Percentiles rank a stretch among this genome's conserved stretches.
Conservation (phyloP, 306 rosid genomes). For the Urtica urens region DNA sequence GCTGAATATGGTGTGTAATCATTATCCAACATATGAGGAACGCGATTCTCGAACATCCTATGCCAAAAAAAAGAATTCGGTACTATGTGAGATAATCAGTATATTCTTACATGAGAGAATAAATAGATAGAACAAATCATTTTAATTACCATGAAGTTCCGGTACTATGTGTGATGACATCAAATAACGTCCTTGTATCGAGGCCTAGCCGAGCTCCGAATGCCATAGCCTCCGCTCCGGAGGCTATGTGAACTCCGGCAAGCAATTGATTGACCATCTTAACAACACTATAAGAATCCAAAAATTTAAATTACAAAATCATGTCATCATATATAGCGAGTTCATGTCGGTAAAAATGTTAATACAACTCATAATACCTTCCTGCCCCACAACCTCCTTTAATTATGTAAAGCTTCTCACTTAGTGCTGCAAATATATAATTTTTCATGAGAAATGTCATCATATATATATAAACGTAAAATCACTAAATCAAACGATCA, state of each 20-base stretch:
- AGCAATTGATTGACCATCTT: conserved; percentile 97
- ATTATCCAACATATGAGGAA: conserved; percentile 84
- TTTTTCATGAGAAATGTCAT: too few relatives aligned
- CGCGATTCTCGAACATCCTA: conserved; percentile 97
- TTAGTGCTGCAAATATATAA: too few relatives aligned
- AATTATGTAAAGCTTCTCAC: conserved; percentile 88
- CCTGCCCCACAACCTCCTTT: conserved; percentile 88
- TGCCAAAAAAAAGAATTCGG: conserved; percentile 12
- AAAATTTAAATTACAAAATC: background rate
- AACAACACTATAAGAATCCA: conserved; percentile 40
- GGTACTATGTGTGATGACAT: conserved; percentile 52
- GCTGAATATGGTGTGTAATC: conserved; percentile 94
- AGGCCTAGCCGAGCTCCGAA: conserved; percentile 87
- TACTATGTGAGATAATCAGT: too few relatives aligned
- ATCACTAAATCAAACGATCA: too few relatives aligned
- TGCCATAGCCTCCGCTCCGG: conserved; percentile 94
- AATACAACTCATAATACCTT: conserved; percentile 55
- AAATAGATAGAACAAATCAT: conserved; percentile 2
- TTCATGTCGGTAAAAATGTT: conserved; percentile 4
- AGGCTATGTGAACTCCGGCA: conserved; percentile 97
- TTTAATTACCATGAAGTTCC: conserved; percentile 95
- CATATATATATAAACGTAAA: too few relatives aligned
- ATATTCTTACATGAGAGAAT: background rate
- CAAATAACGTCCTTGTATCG: conserved; percentile 61
- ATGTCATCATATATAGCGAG: background rate